These are phyloP conservation scores for Leucocoprinus birnbaumii DNA, from an alignment of 768 basidiomycete species.

Conservation along the genomic window DNA sequence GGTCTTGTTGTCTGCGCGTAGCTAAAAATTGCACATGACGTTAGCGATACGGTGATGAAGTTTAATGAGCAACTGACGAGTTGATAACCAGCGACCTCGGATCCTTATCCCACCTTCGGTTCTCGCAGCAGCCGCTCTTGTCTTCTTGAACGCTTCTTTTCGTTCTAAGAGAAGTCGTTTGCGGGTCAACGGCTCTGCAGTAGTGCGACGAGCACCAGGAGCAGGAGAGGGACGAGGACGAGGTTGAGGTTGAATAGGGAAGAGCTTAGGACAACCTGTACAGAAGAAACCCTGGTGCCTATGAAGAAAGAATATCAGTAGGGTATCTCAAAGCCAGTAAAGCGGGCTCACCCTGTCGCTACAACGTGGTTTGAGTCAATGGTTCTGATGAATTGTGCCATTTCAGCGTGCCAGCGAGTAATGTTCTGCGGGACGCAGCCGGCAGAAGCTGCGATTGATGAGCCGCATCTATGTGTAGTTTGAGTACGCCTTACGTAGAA, in stretches of 20 bases:
- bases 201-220: constrained; percentile 34
- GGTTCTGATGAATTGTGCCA: constrained; percentile 40
- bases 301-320: not conserved
- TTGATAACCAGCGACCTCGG: constrained; percentile 58
- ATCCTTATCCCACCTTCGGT: constrained; percentile 41
- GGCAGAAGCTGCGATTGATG: constrained; percentile 40
- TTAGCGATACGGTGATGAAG: constrained; percentile 1
- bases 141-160: constrained; percentile 44
- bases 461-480: constrained; percentile 51
- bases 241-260: constrained; percentile 25
- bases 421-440: constrained; percentile 48
- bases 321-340: not conserved
- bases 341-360: constrained; percentile 49
- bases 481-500: not conserved
- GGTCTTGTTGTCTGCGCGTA: constrained; percentile 44
- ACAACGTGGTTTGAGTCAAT: constrained; percentile 65
- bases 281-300: constrained; percentile 61
- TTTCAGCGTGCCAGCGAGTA: constrained; percentile 51
- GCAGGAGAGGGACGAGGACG: constrained; percentile 40
- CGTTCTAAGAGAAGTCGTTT: constrained; percentile 45
- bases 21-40: constrained; percentile 24
- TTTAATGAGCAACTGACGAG: constrained; percentile 32
- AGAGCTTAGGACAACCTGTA: constrained; percentile 52
- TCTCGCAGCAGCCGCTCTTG: constrained; percentile 17
- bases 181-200: constrained; percentile 40